Conservation (phyloP, 176 grass and related monocot species). For the Rhipidocladum racemiflorum region DNA sequence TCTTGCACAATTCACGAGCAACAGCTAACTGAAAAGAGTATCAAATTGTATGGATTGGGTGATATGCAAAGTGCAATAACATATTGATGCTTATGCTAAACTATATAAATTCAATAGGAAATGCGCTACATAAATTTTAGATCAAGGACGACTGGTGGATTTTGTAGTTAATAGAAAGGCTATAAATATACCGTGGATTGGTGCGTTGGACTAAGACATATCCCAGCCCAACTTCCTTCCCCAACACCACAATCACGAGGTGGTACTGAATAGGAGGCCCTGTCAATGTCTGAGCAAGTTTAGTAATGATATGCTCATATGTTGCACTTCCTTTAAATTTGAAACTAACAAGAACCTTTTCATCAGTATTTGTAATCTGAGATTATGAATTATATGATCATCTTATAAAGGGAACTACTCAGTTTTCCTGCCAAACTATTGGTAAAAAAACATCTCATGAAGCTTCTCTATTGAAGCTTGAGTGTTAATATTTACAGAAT, state of each 20-base stretch:
- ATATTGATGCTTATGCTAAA: conserved; percentile 1
- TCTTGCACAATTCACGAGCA: conserved; percentile 84
- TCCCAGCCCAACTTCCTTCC: conserved; percentile 91
- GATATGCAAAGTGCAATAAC: not conserved
- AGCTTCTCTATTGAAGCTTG: conserved; percentile 7
- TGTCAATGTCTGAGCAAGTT: conserved; percentile 70
- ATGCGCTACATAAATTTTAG: not conserved
- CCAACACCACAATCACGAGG: conserved; percentile 69
- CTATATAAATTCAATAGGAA: conserved; percentile 6
- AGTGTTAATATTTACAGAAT: not conserved
- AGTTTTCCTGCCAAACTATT: not conserved
- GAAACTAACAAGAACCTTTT: not conserved
- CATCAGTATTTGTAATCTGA: not conserved
- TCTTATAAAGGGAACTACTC: not conserved
- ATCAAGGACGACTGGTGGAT: not conserved
- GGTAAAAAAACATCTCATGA: not conserved
- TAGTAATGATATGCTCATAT: not conserved
- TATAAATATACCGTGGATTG: conserved; percentile 55
- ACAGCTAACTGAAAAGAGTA: conserved; percentile 71
- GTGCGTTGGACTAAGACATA: conserved; percentile 68
- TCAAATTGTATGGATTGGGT: not conserved
- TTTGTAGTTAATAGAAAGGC: not conserved
- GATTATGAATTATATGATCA: conserved; percentile 7
- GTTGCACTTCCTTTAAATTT: not conserved
- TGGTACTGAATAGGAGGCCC: conserved; percentile 82